Base-by-base conservation (phyloP, 805 yeast genomes). In the Kuraishia hungarica region DNA sequence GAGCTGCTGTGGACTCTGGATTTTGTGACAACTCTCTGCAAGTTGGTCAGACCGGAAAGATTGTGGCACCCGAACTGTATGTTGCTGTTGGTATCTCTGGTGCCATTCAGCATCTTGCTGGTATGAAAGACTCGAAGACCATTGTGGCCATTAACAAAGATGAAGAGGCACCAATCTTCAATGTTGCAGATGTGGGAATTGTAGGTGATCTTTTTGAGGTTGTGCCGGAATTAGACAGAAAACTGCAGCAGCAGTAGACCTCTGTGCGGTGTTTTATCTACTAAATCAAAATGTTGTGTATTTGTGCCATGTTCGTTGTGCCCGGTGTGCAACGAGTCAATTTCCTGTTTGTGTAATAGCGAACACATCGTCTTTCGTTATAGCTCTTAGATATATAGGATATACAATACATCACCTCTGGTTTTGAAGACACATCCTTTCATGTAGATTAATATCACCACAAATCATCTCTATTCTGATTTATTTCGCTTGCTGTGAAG, bases 1-100 rank as follows among this genome's bases (percentile, higher is more conserved):
- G 99, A 70, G 98, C 97, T 20, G 99, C 98, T 24, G 99, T 94
- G 23, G 99, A 93, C 72, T 79, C 96, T 50, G 98, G 97, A 0
- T 91, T 82, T 69, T 91, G 96, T 67, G 98, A 94, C 67, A 94
- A 93, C 74, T 91, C 98, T 8, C 79, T 93, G 63, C 99, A 93
- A 73, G 92, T 93, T 58, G 99, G 99, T 55, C 99, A 93, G 74
- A 93, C 99, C 10, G 99, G 99, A 63, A 94, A 94, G 71, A 92
- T 92, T 54, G 96, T 94, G 39, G 98, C 98, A 7, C 99, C 99
- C 48, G 97, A 92, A 48, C 78, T 92, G 59, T 94, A 94, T 69
- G 72, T 94, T 51, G 98, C 97, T 2, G 84, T 92, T 48, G 99
- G 99, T 60, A 82, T 94, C 56, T 87, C 96, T 21, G 99, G 99